Base-by-base conservation (phyloP, 2,329 filamentous ascomycete genomes). In the Balansia obtecta region DNA sequence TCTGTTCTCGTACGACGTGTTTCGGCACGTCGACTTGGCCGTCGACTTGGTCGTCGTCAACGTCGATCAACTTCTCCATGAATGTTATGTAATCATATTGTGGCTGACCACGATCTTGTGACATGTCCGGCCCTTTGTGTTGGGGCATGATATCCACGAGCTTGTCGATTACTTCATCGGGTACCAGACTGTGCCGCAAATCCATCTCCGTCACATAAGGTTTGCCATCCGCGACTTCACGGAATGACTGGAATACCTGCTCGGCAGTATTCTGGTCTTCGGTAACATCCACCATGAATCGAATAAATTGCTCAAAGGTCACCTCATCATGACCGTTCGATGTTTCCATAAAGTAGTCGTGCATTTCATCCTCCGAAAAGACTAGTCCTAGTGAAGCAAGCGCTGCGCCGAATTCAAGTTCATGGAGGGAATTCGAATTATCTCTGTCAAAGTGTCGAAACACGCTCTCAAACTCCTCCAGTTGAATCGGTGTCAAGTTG, bases 191-290 rank as follows among this genome's bases (percentile, higher is more conserved):
- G 68, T 98, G 93, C 53, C 91, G 81, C 52, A 98, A 78, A 66
- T 98, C 93, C 73, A 98, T 86, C 70, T 98, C 93, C 5, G 93
- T 98, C 40, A 98, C 93, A 66, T 98, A 98, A 11, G 91, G 90
- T 75, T 98, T 98, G 57, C 93, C 93, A 71, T 98, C 93, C 16
- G 93, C 93, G 44, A 98, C 93, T 69, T 98, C 93, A 52, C 84
- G 82, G 79, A 98, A 98, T 56, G 86, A 94, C 70, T 98, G 91
- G 73, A 93, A 97, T 5, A 98, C 93, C 67, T 98, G 93, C 68
- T 97, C 93, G 12, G 93, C 93, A 4, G 90, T 96, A 66, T 98
- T 96, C 70, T 98, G 93, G 64, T 98, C 93, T 69, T 98, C 93
- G 12, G 93, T 98, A 46, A 96, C 93, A 59, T 95, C 88, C 45